phyloP scores from a whole-genome alignment of 1,139 yeast species.

The Diutina mesorugosa region DNA sequence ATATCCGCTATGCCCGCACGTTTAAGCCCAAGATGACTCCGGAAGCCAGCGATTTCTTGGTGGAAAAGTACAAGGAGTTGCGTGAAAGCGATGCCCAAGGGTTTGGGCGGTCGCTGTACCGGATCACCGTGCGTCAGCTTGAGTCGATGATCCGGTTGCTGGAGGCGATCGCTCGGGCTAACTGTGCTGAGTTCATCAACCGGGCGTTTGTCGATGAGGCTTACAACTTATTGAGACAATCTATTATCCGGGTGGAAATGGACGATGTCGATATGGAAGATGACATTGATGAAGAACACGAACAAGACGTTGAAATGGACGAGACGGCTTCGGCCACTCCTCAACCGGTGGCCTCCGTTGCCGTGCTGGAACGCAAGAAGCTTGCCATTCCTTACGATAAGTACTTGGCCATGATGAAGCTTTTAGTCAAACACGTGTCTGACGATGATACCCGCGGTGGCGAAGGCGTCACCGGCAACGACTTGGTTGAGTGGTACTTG shows the following conservation, averaged over 20 bases:
- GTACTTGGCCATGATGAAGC: conserved; percentile 73
- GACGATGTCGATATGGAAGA: conserved; percentile 85
- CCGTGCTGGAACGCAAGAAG: conserved; percentile 5
- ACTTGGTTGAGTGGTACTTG: conserved; percentile 71
- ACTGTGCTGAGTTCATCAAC: conserved; percentile 82
- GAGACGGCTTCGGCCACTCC: conserved; percentile 6
- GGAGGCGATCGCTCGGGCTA: conserved; percentile 96
- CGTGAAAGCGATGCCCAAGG: conserved; percentile 92
- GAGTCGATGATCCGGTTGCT: conserved; percentile 89
- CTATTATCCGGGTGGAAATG: conserved; percentile 87
- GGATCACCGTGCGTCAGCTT: conserved; percentile 94
- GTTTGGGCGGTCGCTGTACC: conserved; percentile 70
- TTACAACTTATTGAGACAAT: conserved; percentile 75
- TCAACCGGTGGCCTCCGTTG: conserved; percentile 6
- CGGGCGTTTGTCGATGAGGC: conserved; percentile 91
- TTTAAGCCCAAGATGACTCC: conserved; percentile 83
- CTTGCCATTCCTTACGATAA: conserved; percentile 71
- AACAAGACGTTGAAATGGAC: conserved; percentile 9
- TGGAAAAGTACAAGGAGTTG: conserved; percentile 72
- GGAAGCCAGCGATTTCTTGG: conserved; percentile 69
- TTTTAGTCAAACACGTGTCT: conserved; percentile 59
- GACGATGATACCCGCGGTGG: conserved; percentile 42
- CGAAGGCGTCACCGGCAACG: conserved; percentile 59
- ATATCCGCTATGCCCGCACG: conserved; percentile 85
- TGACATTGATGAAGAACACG: conserved; percentile 25